A percentile compares a stretch with the other conserved stretches of the same genome.
phyloP scores from a whole-genome alignment of 2,329 filamentous ascomycete genomes.

The Fusarium abutilonis region DNA sequence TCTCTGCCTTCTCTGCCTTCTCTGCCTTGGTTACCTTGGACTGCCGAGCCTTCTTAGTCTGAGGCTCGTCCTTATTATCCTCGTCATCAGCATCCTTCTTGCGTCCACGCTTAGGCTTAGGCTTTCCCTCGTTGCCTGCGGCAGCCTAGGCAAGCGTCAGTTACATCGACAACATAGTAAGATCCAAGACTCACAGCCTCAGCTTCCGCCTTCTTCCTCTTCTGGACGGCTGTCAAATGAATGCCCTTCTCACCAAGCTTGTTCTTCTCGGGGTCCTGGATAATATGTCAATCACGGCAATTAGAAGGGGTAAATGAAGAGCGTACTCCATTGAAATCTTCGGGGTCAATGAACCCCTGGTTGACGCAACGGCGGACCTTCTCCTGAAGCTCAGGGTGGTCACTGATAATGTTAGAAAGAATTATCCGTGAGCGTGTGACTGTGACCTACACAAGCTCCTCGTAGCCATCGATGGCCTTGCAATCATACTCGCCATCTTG shows the following conservation, averaged over 20 bases:
- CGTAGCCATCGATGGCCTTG: conserved; percentile 80
- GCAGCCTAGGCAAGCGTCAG: conserved; percentile 42
- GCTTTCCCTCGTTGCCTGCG: conserved; percentile 45
- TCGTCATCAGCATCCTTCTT: conserved; percentile 51
- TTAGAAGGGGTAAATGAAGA: neutral
- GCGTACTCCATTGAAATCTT: conserved; percentile 89
- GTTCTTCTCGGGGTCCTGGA: conserved; percentile 79
- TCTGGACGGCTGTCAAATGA: conserved; percentile 56
- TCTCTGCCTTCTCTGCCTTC: conserved; percentile 38
- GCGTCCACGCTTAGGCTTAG: conserved; percentile 49
- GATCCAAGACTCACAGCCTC: conserved; percentile 35
- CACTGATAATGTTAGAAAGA: conserved; percentile 45
- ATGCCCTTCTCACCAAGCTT: conserved; percentile 73
- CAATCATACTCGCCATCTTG: conserved; percentile 64
- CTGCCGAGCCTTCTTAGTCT: conserved; percentile 51
- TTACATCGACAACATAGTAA: neutral
- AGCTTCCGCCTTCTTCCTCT: conserved; percentile 45
- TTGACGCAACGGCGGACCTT: conserved; percentile 78
- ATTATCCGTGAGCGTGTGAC: neutral
- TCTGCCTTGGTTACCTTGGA: conserved; percentile 40
- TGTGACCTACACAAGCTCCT: conserved; percentile 70
- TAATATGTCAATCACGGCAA: conserved; percentile 17
- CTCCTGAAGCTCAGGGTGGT: conserved; percentile 69
- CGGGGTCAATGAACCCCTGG: conserved; percentile 82
- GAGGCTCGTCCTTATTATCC: conserved; percentile 49